Evolutionary conservation across 768 basidiomycete genomes (phyloP), one percentile per base, ranked within the genome.

Genomic region (Asterophora lycoperdoides): DNA sequence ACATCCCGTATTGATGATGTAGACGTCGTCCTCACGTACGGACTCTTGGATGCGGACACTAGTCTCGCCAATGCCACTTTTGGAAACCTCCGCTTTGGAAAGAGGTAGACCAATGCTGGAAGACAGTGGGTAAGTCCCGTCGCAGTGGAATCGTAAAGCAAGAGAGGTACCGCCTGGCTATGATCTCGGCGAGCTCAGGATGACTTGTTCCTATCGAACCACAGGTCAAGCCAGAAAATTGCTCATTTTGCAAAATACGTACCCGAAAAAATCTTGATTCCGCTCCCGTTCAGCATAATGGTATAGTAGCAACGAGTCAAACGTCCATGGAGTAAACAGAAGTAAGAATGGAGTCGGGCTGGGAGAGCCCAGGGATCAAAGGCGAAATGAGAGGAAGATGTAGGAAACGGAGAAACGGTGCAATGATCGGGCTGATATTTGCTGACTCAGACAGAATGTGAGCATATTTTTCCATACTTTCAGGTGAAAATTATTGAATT

Each of bases 1-100:
- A 59, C 86, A 85, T 11, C 91, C 88, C 33, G 92, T 91, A 70
- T 93, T 96, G 74, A 99, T 86, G 67, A 99, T 97, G 71, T 98
- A 99, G 42, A 98, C 95, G 66, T 98, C 96, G 67, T 93, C 90
- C 70, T 98, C 94, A 53, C 96, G 89, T 30, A 99, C 95, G 38
- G 90, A 93, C 70, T 97, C 93, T 56, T 81, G 79, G 64, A 99
- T 92, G 56, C 88, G 86, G 44, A 98, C 91, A 60, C 81, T 81
- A 41, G 90, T 91, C 72, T 97, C 95, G 48, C 93, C 91, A 52
- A 93, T 88, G 18, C 89, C 85, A 64, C 89, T 93, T 59, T 84
- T 84, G 46, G 86, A 85, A 48, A 96, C 83, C 58, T 91, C 86
- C 15, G 91, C 91, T 55, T 86, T 88, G 46, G 90, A 87, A 49